Base-by-base conservation (phyloP, 2,329 filamentous ascomycete species). In the Passalora sequoiae region DNA sequence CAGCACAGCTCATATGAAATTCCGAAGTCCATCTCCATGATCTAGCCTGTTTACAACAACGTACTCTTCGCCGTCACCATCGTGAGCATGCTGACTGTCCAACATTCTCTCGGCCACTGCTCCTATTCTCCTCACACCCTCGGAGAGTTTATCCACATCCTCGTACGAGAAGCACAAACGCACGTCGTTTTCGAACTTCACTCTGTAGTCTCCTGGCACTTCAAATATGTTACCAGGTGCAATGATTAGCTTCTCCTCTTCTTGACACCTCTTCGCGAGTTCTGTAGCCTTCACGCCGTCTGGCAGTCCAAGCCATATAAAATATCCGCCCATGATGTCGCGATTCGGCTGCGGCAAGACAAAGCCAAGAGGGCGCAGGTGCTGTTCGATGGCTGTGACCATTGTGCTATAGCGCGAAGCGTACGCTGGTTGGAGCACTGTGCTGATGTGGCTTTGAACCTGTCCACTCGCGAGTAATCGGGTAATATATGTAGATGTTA, bases 241-340 rank as follows among this genome's bases (percentile, higher is more conserved):
- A 16, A 92, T 70, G 19, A 81, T 72, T 43, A 94, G 63, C 35
- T 80, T 78, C 62, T 85, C 82, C 42, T 83, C 76, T 16, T 70
- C 66, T 57, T 74, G 68, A 12, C 82, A 82, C 28, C 70, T 69
- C 54, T 72, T 66, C 5, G 77, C 77, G 22, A 88, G 69, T 6
- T 74, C 71, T 22, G 66, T 67, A 25, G 75, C 79, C 6, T 73
- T 69, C 41, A 83, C 66, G 32, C 60, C 43, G 50, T 62, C 50
- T 0, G 82, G 81, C 4, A 94, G 64, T 1, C 71, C 73, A 19
- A 94, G 65, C 88, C 88, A 95, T 36, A 94, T 70, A 62, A 94
- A 95, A 62, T 91, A 95, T 0, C 89, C 89, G 0, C 89, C 89
- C 21, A 82, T 83, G 3, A 82, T 63, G 3, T 69, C 61, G 24